Conservation (phyloP, 2,329 filamentous ascomycete species). For the Trichoderma hamatum region DNA sequence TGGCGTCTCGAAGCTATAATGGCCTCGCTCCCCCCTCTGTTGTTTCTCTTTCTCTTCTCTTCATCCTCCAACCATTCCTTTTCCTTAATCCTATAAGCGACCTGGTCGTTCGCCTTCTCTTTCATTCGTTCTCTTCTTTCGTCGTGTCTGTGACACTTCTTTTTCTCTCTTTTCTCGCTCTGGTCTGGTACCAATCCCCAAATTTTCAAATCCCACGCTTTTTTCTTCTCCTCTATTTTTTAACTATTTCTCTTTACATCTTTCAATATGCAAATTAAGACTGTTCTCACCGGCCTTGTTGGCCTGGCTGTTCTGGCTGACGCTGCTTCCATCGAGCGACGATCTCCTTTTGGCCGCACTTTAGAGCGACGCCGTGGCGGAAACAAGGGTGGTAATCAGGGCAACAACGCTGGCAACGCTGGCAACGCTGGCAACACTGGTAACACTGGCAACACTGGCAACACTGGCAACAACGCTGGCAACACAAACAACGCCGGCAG, state of each 20-base stretch:
- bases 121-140: constrained; percentile 39
- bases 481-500: constrained; percentile 28
- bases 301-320: constrained; percentile 48
- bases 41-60: constrained; percentile 40
- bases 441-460: constrained; percentile 34
- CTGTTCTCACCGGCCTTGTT: constrained; percentile 53
- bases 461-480: constrained; percentile 7
- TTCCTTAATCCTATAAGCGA: constrained; percentile 35
- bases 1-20: constrained; percentile 44
- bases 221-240: constrained; percentile 13
- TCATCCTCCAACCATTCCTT: constrained; percentile 37
- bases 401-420: constrained; percentile 30
- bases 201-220: constrained; percentile 41
- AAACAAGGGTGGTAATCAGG: constrained; percentile 29
- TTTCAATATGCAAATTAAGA: constrained; percentile 57
- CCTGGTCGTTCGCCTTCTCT: constrained; percentile 25
- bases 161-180: constrained; percentile 49
- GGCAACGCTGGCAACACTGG: constrained; percentile 33
- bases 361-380: constrained; percentile 43
- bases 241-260: constrained; percentile 18
- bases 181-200: constrained; percentile 47
- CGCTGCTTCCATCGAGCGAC: constrained; percentile 47
- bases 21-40: constrained; percentile 28
- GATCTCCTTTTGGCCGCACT: constrained; percentile 42
- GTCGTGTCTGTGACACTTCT: constrained; percentile 48